Percentiles rank a stretch among this genome's conserved stretches.
Evolutionary conservation across 129 eudicot genomes (phyloP).

Genomic region (Ambrosia artemisiifolia): DNA sequence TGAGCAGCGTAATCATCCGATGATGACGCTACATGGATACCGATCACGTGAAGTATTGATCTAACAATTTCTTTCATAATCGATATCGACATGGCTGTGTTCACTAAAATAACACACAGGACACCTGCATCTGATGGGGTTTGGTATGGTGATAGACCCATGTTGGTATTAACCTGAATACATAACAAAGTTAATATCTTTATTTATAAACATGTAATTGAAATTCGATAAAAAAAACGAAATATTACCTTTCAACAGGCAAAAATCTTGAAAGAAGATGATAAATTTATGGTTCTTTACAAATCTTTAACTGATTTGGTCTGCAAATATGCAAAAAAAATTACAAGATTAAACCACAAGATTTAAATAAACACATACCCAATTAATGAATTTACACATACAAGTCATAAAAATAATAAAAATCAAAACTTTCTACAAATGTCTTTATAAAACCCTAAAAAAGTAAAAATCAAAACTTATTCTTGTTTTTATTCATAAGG

Average conservation of each 20-base stretch:
- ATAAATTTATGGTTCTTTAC: neutral
- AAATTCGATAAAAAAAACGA: neutral
- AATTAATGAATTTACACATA: neutral
- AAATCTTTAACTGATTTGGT: neutral
- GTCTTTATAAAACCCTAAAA: neutral
- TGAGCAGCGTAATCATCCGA: constrained; percentile 62
- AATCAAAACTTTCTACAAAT: neutral
- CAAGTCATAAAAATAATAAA: constrained; percentile 8
- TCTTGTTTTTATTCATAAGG: no score
- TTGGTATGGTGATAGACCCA: constrained; percentile 80
- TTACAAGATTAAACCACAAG: constrained; percentile 9
- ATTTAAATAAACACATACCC: constrained; percentile 9
- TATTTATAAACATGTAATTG: neutral
- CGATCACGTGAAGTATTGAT: constrained; percentile 60
- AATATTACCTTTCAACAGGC: neutral
- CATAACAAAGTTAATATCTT: constrained; percentile 2
- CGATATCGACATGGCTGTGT: constrained; percentile 72
- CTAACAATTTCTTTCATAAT: constrained; percentile 57
- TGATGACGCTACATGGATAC: constrained; percentile 59
- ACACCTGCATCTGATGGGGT: constrained; percentile 75
- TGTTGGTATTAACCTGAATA: constrained; percentile 42
- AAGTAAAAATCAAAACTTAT: neutral
- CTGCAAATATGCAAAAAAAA: constrained; percentile 1
- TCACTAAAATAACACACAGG: constrained; percentile 65
- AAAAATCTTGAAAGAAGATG: constrained; percentile 10